Conservation (phyloP, 202 grass and related monocot genomes). For the Panicum virgatum region DNA sequence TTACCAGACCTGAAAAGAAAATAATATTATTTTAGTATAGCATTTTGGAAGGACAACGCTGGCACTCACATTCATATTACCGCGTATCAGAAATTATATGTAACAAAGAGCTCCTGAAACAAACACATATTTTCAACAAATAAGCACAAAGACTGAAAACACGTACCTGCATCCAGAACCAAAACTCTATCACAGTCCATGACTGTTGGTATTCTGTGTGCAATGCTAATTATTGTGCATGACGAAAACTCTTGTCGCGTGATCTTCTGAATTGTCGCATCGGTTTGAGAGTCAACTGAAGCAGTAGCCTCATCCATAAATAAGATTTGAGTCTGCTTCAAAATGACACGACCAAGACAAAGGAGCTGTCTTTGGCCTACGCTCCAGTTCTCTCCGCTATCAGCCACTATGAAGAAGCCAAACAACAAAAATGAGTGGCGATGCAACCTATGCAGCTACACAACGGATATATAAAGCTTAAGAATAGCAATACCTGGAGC, state of each 20-base stretch:
- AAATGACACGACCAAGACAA: constrained; percentile 66
- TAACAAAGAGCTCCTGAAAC: constrained; percentile 12
- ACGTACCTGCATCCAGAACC: constrained; percentile 65
- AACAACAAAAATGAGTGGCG: background rate
- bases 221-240: constrained; percentile 81
- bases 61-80: background rate
- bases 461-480: background rate
- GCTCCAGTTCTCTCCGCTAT: constrained; percentile 83
- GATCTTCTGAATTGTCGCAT: constrained; percentile 63
- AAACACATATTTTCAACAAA: background rate
- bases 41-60: background rate
- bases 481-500: constrained; percentile 46
- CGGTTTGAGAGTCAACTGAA: constrained; percentile 78
- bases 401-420: constrained; percentile 50
- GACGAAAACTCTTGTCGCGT: constrained; percentile 60
- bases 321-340: constrained; percentile 56
- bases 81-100: background rate
- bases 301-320: constrained; percentile 91
- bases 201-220: constrained; percentile 79
- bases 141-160: background rate
- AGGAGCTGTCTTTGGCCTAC: constrained; percentile 81
- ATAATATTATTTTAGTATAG: background rate
- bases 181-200: constrained; percentile 77
- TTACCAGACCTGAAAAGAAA: constrained; percentile 41
- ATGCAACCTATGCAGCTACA: background rate